Conservation (phyloP, 2,329 filamentous ascomycete species). For the Trichoderma sp. region DNA sequence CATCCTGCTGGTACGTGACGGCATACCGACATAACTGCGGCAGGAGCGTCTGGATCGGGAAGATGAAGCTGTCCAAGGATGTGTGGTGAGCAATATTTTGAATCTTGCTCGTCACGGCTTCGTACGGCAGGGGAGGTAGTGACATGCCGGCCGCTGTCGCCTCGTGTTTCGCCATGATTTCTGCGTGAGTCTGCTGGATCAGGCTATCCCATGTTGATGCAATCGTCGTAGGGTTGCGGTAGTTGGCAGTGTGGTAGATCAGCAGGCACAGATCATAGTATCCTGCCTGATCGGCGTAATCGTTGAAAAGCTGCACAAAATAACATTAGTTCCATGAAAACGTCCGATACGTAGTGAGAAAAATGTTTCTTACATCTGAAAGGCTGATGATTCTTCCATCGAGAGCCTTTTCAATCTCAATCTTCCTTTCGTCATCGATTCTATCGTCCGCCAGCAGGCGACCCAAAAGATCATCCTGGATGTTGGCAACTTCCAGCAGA, state of each 20-base stretch:
- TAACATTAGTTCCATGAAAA: constrained; percentile 28
- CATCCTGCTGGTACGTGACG: constrained; percentile 59
- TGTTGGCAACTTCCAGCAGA: constrained; percentile 87
- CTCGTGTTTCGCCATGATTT: constrained; percentile 48
- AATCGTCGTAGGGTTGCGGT: constrained; percentile 85
- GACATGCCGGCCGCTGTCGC: constrained; percentile 45
- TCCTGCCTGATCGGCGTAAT: constrained; percentile 83
- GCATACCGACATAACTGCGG: constrained; percentile 65
- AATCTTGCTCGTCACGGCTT: constrained; percentile 65
- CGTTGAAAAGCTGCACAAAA: constrained; percentile 74
- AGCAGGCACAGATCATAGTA: constrained; percentile 94
- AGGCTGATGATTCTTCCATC: constrained; percentile 78
- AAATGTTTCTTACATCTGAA: constrained; percentile 63
- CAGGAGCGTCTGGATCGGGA: constrained; percentile 62
- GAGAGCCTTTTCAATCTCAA: constrained; percentile 66
- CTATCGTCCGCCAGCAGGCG: constrained; percentile 73
- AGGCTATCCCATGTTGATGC: constrained; percentile 81
- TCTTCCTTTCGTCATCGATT: constrained; percentile 62
- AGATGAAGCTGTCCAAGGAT: constrained; percentile 65
- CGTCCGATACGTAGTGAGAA: not conserved
- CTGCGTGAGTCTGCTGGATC: constrained; percentile 69
- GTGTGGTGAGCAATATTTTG: constrained; percentile 66
- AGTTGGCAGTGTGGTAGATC: constrained; percentile 90
- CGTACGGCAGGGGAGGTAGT: constrained; percentile 62
- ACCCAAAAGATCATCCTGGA: constrained; percentile 88